Evolutionary conservation across 1,139 yeast species (phyloP).

Genomic region (Pneumocystis jirovecii): DNA sequence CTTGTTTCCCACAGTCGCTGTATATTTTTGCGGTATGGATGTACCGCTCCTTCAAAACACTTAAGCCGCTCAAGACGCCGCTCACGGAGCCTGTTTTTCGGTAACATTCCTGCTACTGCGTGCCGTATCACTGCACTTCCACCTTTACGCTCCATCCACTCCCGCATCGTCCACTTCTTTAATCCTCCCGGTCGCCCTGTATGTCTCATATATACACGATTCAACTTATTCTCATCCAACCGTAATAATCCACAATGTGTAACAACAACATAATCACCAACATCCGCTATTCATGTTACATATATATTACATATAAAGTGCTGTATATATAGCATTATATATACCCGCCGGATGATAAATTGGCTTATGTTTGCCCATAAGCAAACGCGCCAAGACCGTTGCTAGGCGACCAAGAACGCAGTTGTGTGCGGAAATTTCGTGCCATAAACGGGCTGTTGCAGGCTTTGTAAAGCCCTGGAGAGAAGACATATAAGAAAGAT

Average conservation of each 20-base stretch:
- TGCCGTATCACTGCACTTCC: constrained; percentile 64
- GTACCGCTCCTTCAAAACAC: constrained; percentile 73
- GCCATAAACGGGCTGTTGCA: constrained; percentile 85
- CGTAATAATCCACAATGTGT: constrained; percentile 75
- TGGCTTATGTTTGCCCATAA: constrained; percentile 95
- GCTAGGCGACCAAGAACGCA: constrained; percentile 91
- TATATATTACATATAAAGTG: too few species aligned
- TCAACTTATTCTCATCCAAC: constrained; percentile 69
- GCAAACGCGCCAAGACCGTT: constrained; percentile 65
- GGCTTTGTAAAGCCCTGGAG: constrained; percentile 20
- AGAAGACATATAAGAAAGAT: too few species aligned
- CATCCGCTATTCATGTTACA: constrained; percentile 37
- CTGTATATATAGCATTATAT: constrained; percentile 17
- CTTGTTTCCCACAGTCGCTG: neutral
- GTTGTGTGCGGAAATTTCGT: constrained; percentile 77
- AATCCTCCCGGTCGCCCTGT: neutral
- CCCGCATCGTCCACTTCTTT: constrained; percentile 45
- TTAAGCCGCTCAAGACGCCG: constrained; percentile 70
- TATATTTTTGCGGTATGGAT: constrained; percentile 63
- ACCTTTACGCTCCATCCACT: constrained; percentile 64
- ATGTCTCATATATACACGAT: constrained; percentile 25
- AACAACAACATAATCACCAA: constrained; percentile 94
- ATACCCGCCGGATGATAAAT: constrained; percentile 45
- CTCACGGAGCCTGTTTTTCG: constrained; percentile 73
- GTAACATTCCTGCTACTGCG: constrained; percentile 94